Evolutionary conservation across 2,329 filamentous ascomycete species (phyloP).

Genomic region (Mycosphaerella sp.): DNA sequence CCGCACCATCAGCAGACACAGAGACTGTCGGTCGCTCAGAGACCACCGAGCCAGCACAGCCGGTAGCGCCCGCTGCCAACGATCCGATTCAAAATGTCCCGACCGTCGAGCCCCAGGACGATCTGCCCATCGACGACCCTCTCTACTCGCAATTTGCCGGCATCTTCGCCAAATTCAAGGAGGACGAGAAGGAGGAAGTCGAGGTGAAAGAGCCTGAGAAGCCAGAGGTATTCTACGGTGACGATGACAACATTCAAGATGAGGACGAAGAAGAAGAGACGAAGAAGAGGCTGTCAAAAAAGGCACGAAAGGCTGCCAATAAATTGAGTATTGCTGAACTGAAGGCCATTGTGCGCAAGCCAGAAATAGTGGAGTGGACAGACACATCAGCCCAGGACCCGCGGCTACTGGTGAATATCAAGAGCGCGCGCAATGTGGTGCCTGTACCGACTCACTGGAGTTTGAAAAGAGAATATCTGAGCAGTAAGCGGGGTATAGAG

Average conservation of each 20-base stretch:
- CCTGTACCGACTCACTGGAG: conserved; percentile 94
- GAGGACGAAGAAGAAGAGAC: conserved; percentile 66
- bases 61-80: conserved; percentile 25
- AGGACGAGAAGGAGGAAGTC: conserved; percentile 44
- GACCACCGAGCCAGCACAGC: conserved; percentile 25
- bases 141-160: conserved; percentile 77
- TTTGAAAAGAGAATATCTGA: conserved; percentile 92
- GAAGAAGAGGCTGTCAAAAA: conserved; percentile 74
- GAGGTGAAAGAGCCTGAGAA: conserved; percentile 65
- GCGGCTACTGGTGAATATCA: conserved; percentile 84
- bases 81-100: conserved; percentile 27
- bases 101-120: conserved; percentile 22
- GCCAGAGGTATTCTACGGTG: conserved; percentile 75
- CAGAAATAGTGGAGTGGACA: conserved; percentile 96
- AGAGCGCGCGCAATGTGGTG: conserved; percentile 89
- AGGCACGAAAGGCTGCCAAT: conserved; percentile 84
- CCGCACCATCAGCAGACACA: conserved; percentile 29
- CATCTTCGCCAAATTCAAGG: conserved; percentile 74
- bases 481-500: conserved; percentile 93
- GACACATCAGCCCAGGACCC: conserved; percentile 90
- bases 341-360: conserved; percentile 83
- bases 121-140: conserved; percentile 50
- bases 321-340: conserved; percentile 93
- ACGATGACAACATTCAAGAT: conserved; percentile 80
- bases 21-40: conserved; percentile 27